Base-by-base conservation (phyloP, 345 rosid species). In the Trapa bicornis region DNA sequence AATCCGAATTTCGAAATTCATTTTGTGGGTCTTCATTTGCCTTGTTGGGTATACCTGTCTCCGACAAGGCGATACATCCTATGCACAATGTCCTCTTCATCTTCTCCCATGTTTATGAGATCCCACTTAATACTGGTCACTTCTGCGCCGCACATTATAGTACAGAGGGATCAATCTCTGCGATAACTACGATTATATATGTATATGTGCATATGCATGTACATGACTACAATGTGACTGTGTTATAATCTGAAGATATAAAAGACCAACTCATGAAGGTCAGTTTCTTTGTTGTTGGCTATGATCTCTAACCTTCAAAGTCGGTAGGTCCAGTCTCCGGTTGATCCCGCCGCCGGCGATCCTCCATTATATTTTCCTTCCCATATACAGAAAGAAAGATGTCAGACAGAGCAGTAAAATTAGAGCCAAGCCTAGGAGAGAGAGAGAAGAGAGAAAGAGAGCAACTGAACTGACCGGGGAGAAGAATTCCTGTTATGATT, bases 1-100 rank as follows among this genome's bases (percentile, higher is more conserved):
- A 22, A 22, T 22, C 29, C 29, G 29, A 22, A 22, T 22, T 22
- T 22, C 29, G 29, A 22, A 22, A 22, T 22, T 22, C 29, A 22
- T 22, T 22, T 14, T 1, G 36, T 61, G 7, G 13, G 15, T 36
- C 8, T 22, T 22, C 29, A 22, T 22, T 22, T 22, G 29, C 29
- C 29, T 22, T 22, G 0, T 22, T 22, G 29, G 29, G 2, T 41
- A n/a, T 48, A 82, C 88, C 88, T 80, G 75, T 78, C 81, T 65
- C 88, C 88, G 10, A 84, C 79, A 37, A 84, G 81, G 68, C 75
- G 77, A 67, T 78, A 72, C 81, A 82, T 84, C 65, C 86, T 72
- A 78, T 58, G 67, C 16, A 82, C 77, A 66, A 84, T 78, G 66
- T 84, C 88, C 60, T 84, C 83, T 71, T 84, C 84, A 75, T 84